Base-by-base conservation (phyloP, 495 filamentous ascomycete species). In the Friedmanniomyces endolithicus region DNA sequence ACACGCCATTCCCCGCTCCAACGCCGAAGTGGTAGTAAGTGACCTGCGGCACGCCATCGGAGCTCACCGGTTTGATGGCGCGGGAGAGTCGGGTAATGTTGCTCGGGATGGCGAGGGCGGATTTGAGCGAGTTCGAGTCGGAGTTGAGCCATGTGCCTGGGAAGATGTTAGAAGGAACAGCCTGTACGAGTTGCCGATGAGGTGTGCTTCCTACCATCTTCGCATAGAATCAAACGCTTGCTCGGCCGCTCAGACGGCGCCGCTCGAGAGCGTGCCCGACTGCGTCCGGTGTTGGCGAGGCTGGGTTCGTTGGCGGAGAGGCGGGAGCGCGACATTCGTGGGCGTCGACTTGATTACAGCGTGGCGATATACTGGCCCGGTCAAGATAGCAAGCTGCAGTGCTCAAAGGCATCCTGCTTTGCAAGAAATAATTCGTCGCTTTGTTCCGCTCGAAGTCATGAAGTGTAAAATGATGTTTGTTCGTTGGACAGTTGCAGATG, bases 71-170 rank as follows among this genome's bases (percentile, higher is more conserved):
- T 35, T 66, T 65, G 56, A 72, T 69, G 27, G 69, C 69, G 40
- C 70, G 64, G 20, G 65, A 60, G n/a, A 72, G 56, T 3, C 70
- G 63, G 11, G 70, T 70, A 29, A 72, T 66, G 53, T 72, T 72
- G 51, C 61, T 65, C 0, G 68, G 68, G 6, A 64, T 63, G 6
- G 52, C 48, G 7, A 72, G 19, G 44, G 67, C 50, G 25, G 61
- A 65, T 44, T 67, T 67, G 17, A 66, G 50, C 9, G 60, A 52
- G 33, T 63, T 65, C 47, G 62, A 66, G 46, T 71, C 68, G 12
- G 68, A 61, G 55, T 72, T 64, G 12, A 68, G 50, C 68, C 69
- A 71, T 11, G 62, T 61, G 29, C 61, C 61, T 55, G 52, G 2
- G 2, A 2, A 35, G 2, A 35, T 16, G 9, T 50, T 23, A 35